Evolutionary conservation across 106 monocot species (phyloP).

Genomic region (Triglochin maritima): DNA sequence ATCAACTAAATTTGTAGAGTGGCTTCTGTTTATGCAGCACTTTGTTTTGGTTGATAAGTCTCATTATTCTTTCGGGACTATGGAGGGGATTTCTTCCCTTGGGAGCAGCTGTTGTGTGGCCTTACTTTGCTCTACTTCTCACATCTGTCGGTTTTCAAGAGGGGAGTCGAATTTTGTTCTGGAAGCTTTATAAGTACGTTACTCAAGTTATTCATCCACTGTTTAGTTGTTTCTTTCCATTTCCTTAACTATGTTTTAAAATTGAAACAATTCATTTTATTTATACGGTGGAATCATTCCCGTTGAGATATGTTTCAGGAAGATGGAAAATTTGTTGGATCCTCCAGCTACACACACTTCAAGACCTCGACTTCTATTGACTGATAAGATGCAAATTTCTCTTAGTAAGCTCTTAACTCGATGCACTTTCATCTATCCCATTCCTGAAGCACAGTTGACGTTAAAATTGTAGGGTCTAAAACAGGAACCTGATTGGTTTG

Average conservation of each 20-base stretch:
- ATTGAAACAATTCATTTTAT: not conserved
- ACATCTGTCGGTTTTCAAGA: constrained; percentile 90
- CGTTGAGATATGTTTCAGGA: constrained; percentile 23
- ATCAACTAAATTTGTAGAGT: constrained; percentile 1
- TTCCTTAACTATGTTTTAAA: not conserved
- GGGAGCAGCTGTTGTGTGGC: constrained; percentile 52
- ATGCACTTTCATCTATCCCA: not conserved
- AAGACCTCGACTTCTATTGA: constrained; percentile 63
- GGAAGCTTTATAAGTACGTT: constrained; percentile 87
- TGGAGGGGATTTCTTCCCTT: constrained; percentile 96
- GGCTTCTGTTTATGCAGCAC: constrained; percentile 47
- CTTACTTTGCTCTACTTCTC: constrained; percentile 60
- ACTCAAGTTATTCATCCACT: not conserved
- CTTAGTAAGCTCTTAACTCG: constrained; percentile 41
- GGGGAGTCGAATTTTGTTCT: constrained; percentile 57
- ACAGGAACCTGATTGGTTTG: too few species aligned
- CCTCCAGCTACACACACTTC: constrained; percentile 63
- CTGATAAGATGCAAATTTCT: constrained; percentile 88
- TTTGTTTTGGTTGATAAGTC: constrained; percentile 80
- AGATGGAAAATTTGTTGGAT: constrained; percentile 68
- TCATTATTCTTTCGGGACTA: constrained; percentile 74
- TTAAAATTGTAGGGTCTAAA: not conserved
- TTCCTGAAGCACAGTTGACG: not conserved
- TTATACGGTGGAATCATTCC: not conserved
- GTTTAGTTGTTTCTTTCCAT: not conserved